Conservation (phyloP, 129 eudicot species). For the Escallonia herrerae region DNA sequence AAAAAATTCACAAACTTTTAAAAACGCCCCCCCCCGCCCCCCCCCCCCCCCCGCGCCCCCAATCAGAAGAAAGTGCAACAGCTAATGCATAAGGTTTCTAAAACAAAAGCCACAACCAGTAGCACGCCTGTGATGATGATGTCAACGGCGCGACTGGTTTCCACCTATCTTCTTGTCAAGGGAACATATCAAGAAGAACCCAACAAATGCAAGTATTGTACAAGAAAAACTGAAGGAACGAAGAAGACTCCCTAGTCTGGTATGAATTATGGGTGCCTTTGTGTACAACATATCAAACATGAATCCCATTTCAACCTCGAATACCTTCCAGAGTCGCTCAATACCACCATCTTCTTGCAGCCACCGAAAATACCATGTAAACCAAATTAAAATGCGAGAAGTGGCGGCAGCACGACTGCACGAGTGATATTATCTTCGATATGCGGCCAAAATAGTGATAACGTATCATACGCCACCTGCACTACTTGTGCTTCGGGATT, state of each 20-base stretch:
- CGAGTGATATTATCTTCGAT: not conserved
- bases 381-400: not conserved
- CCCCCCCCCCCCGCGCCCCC: too few species aligned
- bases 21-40: too few species aligned
- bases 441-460: not conserved
- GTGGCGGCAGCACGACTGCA: too few species aligned
- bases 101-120: too few species aligned
- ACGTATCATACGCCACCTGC: not conserved
- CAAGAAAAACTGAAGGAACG: not conserved
- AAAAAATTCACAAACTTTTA: too few species aligned
- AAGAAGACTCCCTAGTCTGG: not conserved
- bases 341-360: not conserved
- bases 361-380: not conserved
- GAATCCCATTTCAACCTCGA: not conserved
- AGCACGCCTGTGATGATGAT: too few species aligned
- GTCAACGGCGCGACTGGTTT: too few species aligned
- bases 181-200: too few species aligned
- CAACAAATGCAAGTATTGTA: not conserved
- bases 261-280: not conserved
- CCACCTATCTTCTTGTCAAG: too few species aligned
- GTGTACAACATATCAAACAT: not conserved
- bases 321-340: not conserved
- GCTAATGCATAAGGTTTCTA: too few species aligned
- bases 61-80: too few species aligned
- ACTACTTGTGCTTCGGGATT: not conserved